These are phyloP conservation scores for Rhizopogon vulgaris DNA, from an alignment of 768 basidiomycete species.

Conservation along the genomic window DNA sequence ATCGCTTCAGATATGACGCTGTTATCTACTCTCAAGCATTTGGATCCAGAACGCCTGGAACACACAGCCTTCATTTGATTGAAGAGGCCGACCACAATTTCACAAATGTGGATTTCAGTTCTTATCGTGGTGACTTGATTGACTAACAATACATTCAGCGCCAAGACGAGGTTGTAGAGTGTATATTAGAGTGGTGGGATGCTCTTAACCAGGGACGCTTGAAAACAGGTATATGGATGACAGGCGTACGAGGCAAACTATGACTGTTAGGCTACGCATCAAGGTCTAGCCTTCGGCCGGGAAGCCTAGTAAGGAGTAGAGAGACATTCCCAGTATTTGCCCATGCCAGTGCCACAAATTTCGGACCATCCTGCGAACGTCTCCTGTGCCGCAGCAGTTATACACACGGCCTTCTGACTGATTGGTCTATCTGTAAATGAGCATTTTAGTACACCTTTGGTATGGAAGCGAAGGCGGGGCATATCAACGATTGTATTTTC, in stretches of 20 bases:
- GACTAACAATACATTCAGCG: slow-evolving; percentile 27
- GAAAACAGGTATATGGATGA: slow-evolving; percentile 58
- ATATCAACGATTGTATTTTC: background rate
- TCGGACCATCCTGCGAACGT: background rate
- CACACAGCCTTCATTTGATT: slow-evolving; percentile 62
- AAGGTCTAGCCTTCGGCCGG: background rate
- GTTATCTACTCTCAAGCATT: slow-evolving; percentile 62
- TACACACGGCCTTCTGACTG: background rate
- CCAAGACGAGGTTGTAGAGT: slow-evolving; percentile 61
- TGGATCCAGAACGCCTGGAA: slow-evolving; percentile 52
- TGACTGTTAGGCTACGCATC: slow-evolving; percentile 17
- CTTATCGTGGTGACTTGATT: slow-evolving; percentile 2
- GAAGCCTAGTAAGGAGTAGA: background rate
- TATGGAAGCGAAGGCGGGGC: background rate
- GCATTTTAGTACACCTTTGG: background rate
- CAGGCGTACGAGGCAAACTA: slow-evolving; percentile 46
- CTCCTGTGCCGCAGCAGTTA: background rate
- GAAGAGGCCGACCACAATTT: slow-evolving; percentile 81
- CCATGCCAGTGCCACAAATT: background rate
- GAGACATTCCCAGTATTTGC: too few species aligned
- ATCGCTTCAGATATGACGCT: slow-evolving; percentile 55
- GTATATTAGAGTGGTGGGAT: slow-evolving; percentile 66
- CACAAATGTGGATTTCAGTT: slow-evolving; percentile 36
- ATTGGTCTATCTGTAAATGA: background rate
- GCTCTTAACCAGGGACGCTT: slow-evolving; percentile 39